Base-by-base conservation (phyloP, 371 early-diverging fungal genomes). In the Mucor indicus region DNA sequence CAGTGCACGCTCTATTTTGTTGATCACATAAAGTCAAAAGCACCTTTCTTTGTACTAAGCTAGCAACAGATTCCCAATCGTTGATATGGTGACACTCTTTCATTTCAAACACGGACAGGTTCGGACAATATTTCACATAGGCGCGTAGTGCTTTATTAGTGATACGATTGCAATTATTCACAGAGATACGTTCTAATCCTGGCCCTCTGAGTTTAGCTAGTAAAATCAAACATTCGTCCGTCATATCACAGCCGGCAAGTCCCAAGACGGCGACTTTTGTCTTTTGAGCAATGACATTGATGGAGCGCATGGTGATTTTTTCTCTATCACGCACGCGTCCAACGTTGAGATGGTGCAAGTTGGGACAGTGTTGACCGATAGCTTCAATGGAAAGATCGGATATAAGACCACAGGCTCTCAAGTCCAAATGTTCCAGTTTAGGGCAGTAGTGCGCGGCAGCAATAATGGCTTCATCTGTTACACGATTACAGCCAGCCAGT, bases 31-130 rank as follows among this genome's bases (percentile, higher is more conserved):
- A 48, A 0, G 70, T 69, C 39, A 76, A 48, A 3, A 72, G 38
- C 15, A 76, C 72, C 22, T 66, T 60, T 13, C 76, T 50, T 15
- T 63, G 43, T 2, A 72, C 71, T 12, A 76, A 39, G 15, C 59
- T 56, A 9, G 65, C 68, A 0, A 76, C 64, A 4, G 62, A 39
- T 22, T 36, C 57, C 76, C 76, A 76, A 36, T 76, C 72, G 31
- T 67, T 50, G 12, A 76, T 57, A 39, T 60, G 50, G 42, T 72
- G 68, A 32, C 83, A 82, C 23, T 82, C 76, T 38, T 80, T 80
- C 63, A 82, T 77, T 58, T 80, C 80, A 58, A 82, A 76, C 1
- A 82, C 83, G 10, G 75, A 68, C 12, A 82, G 50, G 29, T 68
- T 70, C 1, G 68, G 73, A 38, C 80, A 82, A 33, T 72, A 46